Evolutionary conservation across 2,329 filamentous ascomycete genomes (phyloP).

Genomic region (Diaporthe nobilis): DNA sequence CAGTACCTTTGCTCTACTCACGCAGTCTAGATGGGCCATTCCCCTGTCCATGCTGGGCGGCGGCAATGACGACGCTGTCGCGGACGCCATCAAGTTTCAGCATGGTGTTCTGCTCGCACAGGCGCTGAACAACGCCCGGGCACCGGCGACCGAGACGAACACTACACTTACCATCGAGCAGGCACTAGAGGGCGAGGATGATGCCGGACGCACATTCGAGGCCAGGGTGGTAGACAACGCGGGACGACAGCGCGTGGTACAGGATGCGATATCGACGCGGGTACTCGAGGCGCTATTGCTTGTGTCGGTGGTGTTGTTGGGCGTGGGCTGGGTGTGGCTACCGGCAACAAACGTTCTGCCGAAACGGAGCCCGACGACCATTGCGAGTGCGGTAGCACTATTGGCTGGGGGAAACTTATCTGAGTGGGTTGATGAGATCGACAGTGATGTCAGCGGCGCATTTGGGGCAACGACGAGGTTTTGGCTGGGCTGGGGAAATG

Average conservation of each 20-base stretch:
- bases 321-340: slow-evolving; percentile 23
- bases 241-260: slow-evolving; percentile 30
- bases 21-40: neutral
- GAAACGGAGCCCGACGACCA: slow-evolving; percentile 48
- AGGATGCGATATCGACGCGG: slow-evolving; percentile 36
- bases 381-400: slow-evolving; percentile 55
- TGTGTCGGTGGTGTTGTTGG: neutral
- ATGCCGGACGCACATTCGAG: neutral
- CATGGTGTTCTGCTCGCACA: slow-evolving; percentile 64
- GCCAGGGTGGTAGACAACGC: neutral
- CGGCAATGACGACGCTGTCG: slow-evolving; percentile 43
- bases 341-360: slow-evolving; percentile 47
- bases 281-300: slow-evolving; percentile 34
- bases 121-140: slow-evolving; percentile 59
- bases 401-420: slow-evolving; percentile 56
- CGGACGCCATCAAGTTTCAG: slow-evolving; percentile 49
- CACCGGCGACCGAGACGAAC: neutral
- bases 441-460: slow-evolving; percentile 42
- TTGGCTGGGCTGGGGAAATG: slow-evolving; percentile 45
- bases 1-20: neutral
- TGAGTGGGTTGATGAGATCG: slow-evolving; percentile 45
- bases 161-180: neutral
- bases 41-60: slow-evolving; percentile 21
- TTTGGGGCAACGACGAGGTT: slow-evolving; percentile 46
- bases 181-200: neutral